These are phyloP conservation scores for Russula olivacea DNA, from an alignment of 768 basidiomycete genomes.

Conservation along the genomic window DNA sequence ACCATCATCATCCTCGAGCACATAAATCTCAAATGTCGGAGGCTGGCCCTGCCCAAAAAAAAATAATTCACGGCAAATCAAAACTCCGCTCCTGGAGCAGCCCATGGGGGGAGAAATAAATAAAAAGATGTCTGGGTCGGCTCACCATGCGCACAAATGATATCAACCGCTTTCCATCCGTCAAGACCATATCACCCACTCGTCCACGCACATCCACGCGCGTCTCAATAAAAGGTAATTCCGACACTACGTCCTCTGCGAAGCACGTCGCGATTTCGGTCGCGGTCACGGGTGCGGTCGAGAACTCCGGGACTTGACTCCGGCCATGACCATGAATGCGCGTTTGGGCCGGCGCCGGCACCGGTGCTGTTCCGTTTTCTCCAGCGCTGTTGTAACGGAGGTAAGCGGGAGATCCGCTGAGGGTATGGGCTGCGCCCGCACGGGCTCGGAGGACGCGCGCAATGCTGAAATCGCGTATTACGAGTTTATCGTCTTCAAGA, in stretches of 20 bases:
- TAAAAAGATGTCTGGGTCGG: no score
- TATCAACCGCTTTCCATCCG: slow-evolving; percentile 11
- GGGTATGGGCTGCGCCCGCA: no score
- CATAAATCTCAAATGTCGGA: slow-evolving; percentile 9
- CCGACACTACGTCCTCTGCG: neutral
- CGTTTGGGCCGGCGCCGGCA: neutral
- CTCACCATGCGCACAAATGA: slow-evolving; percentile 7
- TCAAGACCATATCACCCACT: slow-evolving; percentile 5
- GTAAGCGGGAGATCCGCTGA: no score
- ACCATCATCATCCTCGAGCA: neutral
- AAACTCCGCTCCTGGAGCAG: no score
- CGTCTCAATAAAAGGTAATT: slow-evolving; percentile 11
- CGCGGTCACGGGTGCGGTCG: no score
- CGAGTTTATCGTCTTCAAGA: slow-evolving; percentile 5
- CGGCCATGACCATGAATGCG: neutral
- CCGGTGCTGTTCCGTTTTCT: neutral
- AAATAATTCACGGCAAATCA: no score
- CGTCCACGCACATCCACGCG: neutral
- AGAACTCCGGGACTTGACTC: no score
- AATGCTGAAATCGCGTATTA: slow-evolving; percentile 15
- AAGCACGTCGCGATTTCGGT: neutral
- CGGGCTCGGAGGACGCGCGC: slow-evolving; percentile 1
- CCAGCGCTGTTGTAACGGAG: neutral
- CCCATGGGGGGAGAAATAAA: no score
- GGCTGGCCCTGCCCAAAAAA: neutral